A percentile compares a stretch with the other conserved stretches of the same genome.
Conservation (phyloP, 768 basidiomycete genomes). For the Guyanaporus albipodus region DNA sequence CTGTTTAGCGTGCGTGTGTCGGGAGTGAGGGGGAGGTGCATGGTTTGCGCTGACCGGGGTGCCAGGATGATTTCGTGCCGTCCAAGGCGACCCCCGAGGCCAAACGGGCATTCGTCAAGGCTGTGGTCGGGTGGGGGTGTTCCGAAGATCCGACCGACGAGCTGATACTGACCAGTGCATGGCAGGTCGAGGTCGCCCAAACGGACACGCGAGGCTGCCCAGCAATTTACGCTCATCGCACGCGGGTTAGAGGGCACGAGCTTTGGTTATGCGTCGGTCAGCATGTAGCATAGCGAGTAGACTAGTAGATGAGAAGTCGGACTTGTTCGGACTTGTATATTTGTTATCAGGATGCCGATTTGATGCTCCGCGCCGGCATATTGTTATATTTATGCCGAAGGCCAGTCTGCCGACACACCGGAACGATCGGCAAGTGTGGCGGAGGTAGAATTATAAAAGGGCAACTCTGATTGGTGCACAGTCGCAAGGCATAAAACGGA, state of each 20-base stretch:
- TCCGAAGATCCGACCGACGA: background rate
- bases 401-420: constrained; percentile 13
- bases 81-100: constrained; percentile 70
- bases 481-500: constrained; percentile 10
- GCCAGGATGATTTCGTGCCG: constrained; percentile 67
- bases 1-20: constrained; percentile 53
- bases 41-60: background rate
- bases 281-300: too few species aligned
- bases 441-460: constrained; percentile 13
- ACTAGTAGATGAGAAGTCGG: too few species aligned
- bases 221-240: constrained; percentile 83
- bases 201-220: constrained; percentile 75
- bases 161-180: constrained; percentile 1
- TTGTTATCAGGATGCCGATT: too few species aligned
- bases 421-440: background rate
- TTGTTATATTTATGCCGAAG: too few species aligned
- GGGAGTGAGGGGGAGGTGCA: background rate
- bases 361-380: too few species aligned
- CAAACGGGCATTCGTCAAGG: constrained; percentile 75
- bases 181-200: constrained; percentile 66
- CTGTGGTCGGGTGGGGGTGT: constrained; percentile 54
- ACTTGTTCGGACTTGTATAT: background rate
- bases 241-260: constrained; percentile 80
- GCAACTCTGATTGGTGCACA: constrained; percentile 19
- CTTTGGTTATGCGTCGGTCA: constrained; percentile 76